These are phyloP conservation scores for Elymus sibiricus DNA, from an alignment of 176 grass and related monocot species.

Conservation along the genomic window DNA sequence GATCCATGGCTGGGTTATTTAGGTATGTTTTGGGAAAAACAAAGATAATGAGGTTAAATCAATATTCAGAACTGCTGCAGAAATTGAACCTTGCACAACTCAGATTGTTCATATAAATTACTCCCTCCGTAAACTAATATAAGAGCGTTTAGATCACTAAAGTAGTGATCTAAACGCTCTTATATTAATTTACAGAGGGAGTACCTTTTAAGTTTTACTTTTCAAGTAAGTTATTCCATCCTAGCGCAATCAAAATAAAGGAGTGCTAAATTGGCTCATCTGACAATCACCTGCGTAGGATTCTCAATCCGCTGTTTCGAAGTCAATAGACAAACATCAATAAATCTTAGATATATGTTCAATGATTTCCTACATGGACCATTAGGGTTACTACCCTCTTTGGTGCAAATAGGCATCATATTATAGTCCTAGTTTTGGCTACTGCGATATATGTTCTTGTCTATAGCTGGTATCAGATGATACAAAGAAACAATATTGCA, in stretches of 20 bases:
- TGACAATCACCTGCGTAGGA: not conserved
- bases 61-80: not conserved
- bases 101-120: not conserved
- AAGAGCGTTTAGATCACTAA: too few species aligned
- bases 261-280: not conserved
- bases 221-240: conserved; percentile 4
- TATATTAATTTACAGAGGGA: too few species aligned
- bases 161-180: too few species aligned
- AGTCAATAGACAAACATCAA: not conserved
- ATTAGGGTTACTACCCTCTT: not conserved
- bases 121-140: too few species aligned
- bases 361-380: not conserved
- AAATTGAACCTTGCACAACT: not conserved
- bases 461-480: not conserved
- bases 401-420: not conserved
- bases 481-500: not conserved
- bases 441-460: not conserved
- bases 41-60: not conserved
- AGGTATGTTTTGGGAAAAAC: not conserved
- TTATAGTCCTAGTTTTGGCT: not conserved
- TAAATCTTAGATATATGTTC: not conserved
- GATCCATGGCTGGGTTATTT: not conserved
- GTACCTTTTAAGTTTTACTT: not conserved
- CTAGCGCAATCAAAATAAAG: not conserved
- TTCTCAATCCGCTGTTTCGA: not conserved